Conservation (phyloP, 306 rosid species). For the Bauhinia variegata region DNA sequence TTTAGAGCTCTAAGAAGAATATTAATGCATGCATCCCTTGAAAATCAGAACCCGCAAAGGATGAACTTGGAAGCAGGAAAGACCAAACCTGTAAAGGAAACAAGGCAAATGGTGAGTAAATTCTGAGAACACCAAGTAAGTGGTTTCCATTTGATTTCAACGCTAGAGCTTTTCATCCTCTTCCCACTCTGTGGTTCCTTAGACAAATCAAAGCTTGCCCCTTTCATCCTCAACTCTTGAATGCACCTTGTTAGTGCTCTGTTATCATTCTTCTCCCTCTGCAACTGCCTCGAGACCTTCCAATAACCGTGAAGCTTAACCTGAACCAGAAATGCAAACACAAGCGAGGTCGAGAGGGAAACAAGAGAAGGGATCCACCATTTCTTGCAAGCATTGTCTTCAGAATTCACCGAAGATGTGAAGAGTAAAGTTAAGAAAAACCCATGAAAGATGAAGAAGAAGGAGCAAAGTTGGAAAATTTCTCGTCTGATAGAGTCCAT, state of each 20-base stretch:
- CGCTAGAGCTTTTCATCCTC: constrained; percentile 92
- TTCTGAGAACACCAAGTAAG: constrained; percentile 55
- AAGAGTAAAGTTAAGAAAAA: constrained; percentile 68
- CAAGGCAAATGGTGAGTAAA: constrained; percentile 54
- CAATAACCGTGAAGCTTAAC: constrained; percentile 60
- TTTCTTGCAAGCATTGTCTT: constrained; percentile 41
- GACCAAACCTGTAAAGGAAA: constrained; percentile 65
- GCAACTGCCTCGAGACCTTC: constrained; percentile 68
- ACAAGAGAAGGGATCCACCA: constrained; percentile 82
- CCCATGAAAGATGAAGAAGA: constrained; percentile 69
- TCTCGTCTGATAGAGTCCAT: constrained; percentile 58
- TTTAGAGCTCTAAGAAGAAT: no score
- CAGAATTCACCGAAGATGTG: constrained; percentile 52
- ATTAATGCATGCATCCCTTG: no score
- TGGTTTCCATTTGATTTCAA: constrained; percentile 82
- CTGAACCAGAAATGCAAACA: constrained; percentile 60
- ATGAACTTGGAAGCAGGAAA: constrained; percentile 71
- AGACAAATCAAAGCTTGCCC: constrained; percentile 76
- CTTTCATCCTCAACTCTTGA: constrained; percentile 91
- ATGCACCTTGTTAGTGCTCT: constrained; percentile 64
- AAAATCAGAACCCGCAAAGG: constrained; percentile 57
- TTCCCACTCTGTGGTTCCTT: constrained; percentile 64
- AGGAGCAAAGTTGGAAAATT: constrained; percentile 71
- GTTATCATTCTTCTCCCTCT: constrained; percentile 56
- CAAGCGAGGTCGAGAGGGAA: constrained; percentile 58